Conservation (phyloP, 2,329 filamentous ascomycete species). For the Aspergillus glaucus region DNA sequence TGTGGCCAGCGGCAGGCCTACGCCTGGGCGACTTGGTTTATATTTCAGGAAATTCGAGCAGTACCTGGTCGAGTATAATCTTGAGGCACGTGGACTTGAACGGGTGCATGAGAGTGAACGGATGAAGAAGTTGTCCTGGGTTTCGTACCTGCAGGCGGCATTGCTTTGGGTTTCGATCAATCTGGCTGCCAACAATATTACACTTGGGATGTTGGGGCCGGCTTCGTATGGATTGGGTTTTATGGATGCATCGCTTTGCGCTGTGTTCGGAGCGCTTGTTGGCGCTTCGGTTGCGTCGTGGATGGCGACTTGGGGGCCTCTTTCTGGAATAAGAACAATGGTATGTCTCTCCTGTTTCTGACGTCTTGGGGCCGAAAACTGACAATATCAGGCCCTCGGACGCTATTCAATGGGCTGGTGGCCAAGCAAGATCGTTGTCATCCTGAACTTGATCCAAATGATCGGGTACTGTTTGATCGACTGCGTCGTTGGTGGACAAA, state of each 20-base stretch:
- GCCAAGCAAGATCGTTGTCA: constrained; percentile 57
- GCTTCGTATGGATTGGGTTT: constrained; percentile 55
- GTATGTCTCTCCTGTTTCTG: constrained; percentile 21
- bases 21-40: constrained; percentile 22
- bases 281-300: constrained; percentile 53
- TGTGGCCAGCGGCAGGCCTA: constrained; percentile 8
- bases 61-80: constrained; percentile 37
- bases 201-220: constrained; percentile 58
- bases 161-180: constrained; percentile 59
- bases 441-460: constrained; percentile 58
- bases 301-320: constrained; percentile 56
- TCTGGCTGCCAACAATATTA: constrained; percentile 58
- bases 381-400: constrained; percentile 43
- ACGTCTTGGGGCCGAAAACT: not conserved
- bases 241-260: constrained; percentile 50
- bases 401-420: constrained; percentile 61
- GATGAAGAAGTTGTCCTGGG: constrained; percentile 43
- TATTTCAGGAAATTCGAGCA: constrained; percentile 33
- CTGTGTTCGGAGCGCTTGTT: constrained; percentile 52
- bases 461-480: constrained; percentile 59
- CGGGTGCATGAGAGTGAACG: constrained; percentile 52
- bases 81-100: constrained; percentile 56
- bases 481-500: constrained; percentile 62
- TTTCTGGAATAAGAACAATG: constrained; percentile 58
- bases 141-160: constrained; percentile 52